phyloP scores from a whole-genome alignment of 2,329 filamentous ascomycete genomes.

The Phaeosphaeria sp. region DNA sequence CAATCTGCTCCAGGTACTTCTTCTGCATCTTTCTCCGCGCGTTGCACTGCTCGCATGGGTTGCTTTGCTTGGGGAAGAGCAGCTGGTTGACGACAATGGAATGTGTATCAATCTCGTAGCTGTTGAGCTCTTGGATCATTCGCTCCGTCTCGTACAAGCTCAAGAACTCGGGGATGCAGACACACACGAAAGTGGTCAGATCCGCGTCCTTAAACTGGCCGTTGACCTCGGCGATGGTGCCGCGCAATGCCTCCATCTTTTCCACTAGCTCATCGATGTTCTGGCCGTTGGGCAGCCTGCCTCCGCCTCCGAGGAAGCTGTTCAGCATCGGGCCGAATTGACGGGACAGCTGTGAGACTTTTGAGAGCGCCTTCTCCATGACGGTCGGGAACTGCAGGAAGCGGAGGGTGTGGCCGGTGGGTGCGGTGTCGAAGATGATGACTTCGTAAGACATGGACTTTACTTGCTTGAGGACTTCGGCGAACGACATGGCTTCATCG shows the following conservation, averaged over 20 bases:
- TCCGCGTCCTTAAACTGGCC: conserved; percentile 97
- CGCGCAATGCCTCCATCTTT: conserved; percentile 91
- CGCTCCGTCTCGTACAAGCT: conserved; percentile 98
- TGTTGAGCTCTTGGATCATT: conserved; percentile 97
- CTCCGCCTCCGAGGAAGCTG: conserved; percentile 81
- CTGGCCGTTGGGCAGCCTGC: conserved; percentile 86
- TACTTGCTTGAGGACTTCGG: conserved; percentile 98
- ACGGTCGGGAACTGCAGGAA: conserved; percentile 99
- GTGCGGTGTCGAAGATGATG: conserved; percentile 98
- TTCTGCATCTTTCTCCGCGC: conserved; percentile 97
- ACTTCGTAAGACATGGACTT: conserved; percentile 98
- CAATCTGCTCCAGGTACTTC: conserved; percentile 98
- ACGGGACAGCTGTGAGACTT: conserved; percentile 89
- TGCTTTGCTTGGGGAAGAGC: conserved; percentile 85
- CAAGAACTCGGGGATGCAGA: conserved; percentile 97
- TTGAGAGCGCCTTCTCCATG: conserved; percentile 97
- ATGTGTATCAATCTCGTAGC: conserved; percentile 95
- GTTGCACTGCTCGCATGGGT: conserved; percentile 93
- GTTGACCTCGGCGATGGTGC: conserved; percentile 95
- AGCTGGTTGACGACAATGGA: conserved; percentile 98
- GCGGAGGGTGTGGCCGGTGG: conserved; percentile 95
- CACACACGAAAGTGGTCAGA: conserved; percentile 95
- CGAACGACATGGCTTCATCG: conserved; percentile 99
- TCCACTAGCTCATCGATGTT: conserved; percentile 89
- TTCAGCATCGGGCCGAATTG: conserved; percentile 98